These are phyloP conservation scores for Aspergillus tanneri DNA, from an alignment of 2,329 filamentous ascomycete species.

Conservation along the genomic window DNA sequence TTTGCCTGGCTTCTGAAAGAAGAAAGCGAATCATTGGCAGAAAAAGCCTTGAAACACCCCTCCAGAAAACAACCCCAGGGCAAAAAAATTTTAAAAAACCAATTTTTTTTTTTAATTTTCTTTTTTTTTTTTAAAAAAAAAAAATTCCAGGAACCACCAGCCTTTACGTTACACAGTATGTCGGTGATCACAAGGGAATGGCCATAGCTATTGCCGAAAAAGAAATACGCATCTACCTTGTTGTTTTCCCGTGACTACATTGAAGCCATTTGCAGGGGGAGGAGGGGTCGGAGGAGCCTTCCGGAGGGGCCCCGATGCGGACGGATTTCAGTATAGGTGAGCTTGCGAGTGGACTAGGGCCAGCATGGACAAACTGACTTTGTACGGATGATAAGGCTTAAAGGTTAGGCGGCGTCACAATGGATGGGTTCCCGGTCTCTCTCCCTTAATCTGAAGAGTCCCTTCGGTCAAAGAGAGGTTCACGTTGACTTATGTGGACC, in stretches of 20 bases:
- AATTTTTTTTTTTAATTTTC: too few species aligned
- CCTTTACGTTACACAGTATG: background rate
- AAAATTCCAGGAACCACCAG: background rate
- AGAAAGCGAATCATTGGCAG: conserved; percentile 16
- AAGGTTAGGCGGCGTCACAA: background rate
- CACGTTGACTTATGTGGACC: background rate
- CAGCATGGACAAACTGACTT: too few species aligned
- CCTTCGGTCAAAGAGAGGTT: too few species aligned
- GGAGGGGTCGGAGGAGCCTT: conserved; percentile 22
- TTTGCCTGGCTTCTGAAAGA: conserved; percentile 15
- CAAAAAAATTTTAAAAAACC: background rate
- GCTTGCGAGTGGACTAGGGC: conserved; percentile 3
- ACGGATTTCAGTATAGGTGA: conserved; percentile 14
- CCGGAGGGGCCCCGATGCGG: conserved; percentile 20
- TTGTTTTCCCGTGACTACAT: conserved; percentile 14
- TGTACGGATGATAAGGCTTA: conserved; percentile 1
- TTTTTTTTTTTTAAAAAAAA: too few species aligned
- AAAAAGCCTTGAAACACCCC: conserved; percentile 9
- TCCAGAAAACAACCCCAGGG: conserved; percentile 1
- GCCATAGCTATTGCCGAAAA: background rate
- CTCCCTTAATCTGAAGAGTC: background rate
- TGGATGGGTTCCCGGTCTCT: background rate
- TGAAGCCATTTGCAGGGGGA: conserved; percentile 14
- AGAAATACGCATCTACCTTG: conserved; percentile 13
- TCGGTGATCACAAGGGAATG: background rate